Base-by-base conservation (phyloP, 805 yeast genomes). In the Cyberlindnera lachancei region DNA sequence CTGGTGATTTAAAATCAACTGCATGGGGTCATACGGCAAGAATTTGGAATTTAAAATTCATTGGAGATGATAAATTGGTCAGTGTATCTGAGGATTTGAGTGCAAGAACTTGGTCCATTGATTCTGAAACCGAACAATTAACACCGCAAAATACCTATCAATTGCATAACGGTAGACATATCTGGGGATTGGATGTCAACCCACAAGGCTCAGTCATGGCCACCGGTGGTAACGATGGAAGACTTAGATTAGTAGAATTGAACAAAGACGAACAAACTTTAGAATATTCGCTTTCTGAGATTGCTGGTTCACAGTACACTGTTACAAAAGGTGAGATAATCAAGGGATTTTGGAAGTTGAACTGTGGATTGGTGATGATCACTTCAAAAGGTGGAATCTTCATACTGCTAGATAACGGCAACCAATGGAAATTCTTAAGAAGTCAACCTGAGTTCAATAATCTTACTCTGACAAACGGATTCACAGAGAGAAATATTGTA, bases 11-110 rank as follows among this genome's bases (percentile, higher is more conserved):
- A 21, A 44, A 82, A 24, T 81, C 90, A 1, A 72, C 77, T 18
- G 96, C 95, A 1, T 92, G 96, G 96, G 98, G 97, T 11, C 98
- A 92, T 52, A 79, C 82, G 1, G 90, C 97, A 0, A 71, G 98
- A 51, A 88, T 92, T 25, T 92, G 98, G 98, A 70, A 72, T 26
- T 60, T 90, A 27, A 66, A 65, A 30, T 84, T 85, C 50, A 70
- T 62, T 36, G 58, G 59, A 6, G 56, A 56, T 27, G 50, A 43
- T 5, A 54, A 59, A 5, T 45, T 78, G 1, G 61, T 85, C 12
- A 75, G 94, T 54, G 75, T 78, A 17, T 78, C 94, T 6, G 98
- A 92, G 54, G 98, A 92, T 55, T 74, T 88, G 45, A 79, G 95
- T 0, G 72, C 83, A 9, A 69, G 96, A 40, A 53, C 79, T 0